phyloP scores from a whole-genome alignment of 2,329 filamentous ascomycete species.

The Xylariaceae sp. region DNA sequence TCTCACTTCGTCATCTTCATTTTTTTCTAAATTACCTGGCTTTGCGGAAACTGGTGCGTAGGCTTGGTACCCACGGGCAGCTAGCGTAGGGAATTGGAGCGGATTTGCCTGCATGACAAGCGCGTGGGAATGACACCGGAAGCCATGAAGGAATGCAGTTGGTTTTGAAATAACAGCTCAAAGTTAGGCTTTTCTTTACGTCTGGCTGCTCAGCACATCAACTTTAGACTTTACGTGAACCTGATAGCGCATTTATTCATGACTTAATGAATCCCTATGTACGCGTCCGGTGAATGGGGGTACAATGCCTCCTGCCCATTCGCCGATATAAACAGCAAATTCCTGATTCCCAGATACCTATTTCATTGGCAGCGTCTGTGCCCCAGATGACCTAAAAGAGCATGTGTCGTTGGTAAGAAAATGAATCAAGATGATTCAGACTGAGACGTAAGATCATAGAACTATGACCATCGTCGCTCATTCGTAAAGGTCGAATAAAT shows the following conservation, averaged over 20 bases:
- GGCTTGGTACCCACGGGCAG: background rate
- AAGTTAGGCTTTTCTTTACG: background rate
- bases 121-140: background rate
- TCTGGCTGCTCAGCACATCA: background rate
- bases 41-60: background rate
- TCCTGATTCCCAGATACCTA: background rate
- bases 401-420: background rate
- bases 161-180: background rate
- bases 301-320: background rate
- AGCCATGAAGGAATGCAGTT: background rate
- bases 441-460: background rate
- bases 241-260: background rate
- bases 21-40: background rate
- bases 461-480: background rate
- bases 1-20: background rate
- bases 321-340: background rate
- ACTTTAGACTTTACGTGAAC: background rate
- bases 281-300: background rate
- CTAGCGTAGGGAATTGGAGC: background rate
- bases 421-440: background rate
- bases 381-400: background rate
- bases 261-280: background rate
- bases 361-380: background rate
- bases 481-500: background rate
- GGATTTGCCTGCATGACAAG: background rate